Evolutionary conservation across 139 green algal genomes (phyloP), one percentile per base, ranked within the genome.

Genomic region (Chara braunii): DNA sequence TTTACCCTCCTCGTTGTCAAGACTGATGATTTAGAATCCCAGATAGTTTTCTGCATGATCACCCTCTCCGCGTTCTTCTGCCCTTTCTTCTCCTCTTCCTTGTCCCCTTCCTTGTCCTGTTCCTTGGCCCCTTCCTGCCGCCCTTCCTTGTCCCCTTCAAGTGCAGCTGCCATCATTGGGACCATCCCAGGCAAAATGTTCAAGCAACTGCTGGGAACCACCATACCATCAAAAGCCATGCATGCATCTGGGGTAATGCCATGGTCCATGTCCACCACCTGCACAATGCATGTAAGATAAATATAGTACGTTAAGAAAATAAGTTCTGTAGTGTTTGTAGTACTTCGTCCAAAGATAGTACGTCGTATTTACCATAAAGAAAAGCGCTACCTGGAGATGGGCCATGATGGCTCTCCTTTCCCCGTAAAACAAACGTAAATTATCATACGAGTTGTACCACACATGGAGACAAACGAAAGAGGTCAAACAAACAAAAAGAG

Each of bases 161-260:
- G n/a, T n/a, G n/a, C n/a, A n/a, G 40, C 40, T 48, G 40, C 40
- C 18, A 18, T n/a, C n/a, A n/a, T n/a, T n/a, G n/a, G n/a, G n/a
- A n/a, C n/a, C 50, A 58, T 23, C 50, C 11, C 12, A 11, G 50
- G 50, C 11, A 58, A 30, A 30, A 11, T 12, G 50, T 23, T 26
- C 50, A 58, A 12, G 11, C 12, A 12, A 11, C 28, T 51, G 37
- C 11, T 29, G 50, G 50, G 11, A 58, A 58, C 50, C 28, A 12
- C 50, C 50, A 58, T 58, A 28, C 50, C 50, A 12, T 58, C 50
- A 12, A 58, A 58, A 12, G 50, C 50, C 12, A 14, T 58, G 50
- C 50, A 58, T 23, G 50, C 37, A 30, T 58, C 28, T 14, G 12
- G 50, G 50, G 24, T 29, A 11, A 28, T 23, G 14, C 11, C 11